Evolutionary conservation across 768 basidiomycete genomes (phyloP).

Genomic region (Trametes sanguinea): DNA sequence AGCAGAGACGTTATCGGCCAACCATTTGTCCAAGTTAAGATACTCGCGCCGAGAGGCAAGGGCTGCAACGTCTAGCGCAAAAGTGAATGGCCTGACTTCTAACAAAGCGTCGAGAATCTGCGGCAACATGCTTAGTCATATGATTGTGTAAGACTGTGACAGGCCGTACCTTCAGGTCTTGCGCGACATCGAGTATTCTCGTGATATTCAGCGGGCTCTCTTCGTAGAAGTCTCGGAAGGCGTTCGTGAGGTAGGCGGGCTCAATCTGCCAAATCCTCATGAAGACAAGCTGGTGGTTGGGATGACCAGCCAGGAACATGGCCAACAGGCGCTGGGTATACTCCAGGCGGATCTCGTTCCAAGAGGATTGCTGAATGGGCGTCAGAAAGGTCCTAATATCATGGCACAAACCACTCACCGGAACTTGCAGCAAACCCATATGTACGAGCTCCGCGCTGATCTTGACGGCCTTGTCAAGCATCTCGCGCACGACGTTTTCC

Average conservation of each 20-base stretch:
- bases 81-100: slow-evolving; percentile 83
- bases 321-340: slow-evolving; percentile 82
- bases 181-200: slow-evolving; percentile 91
- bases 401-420: slow-evolving; percentile 51
- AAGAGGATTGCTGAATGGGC: slow-evolving; percentile 64
- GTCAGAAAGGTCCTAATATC: slow-evolving; percentile 18
- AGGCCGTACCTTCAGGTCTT: slow-evolving; percentile 80
- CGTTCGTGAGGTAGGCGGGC: slow-evolving; percentile 80
- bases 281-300: slow-evolving; percentile 95
- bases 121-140: background rate
- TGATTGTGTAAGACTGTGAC: background rate
- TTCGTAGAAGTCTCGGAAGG: slow-evolving; percentile 89
- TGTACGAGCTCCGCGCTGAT: slow-evolving; percentile 93
- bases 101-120: slow-evolving; percentile 93
- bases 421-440: slow-evolving; percentile 88
- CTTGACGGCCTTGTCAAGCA: slow-evolving; percentile 92
- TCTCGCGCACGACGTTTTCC: slow-evolving; percentile 76
- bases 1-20: slow-evolving; percentile 79
- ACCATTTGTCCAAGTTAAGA: slow-evolving; percentile 95
- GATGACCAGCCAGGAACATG: slow-evolving; percentile 91
- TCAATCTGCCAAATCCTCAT: slow-evolving; percentile 95
- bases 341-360: slow-evolving; percentile 87
- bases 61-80: slow-evolving; percentile 92
- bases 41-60: slow-evolving; percentile 92
- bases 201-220: slow-evolving; percentile 93